phyloP scores from a whole-genome alignment of 345 rosid genomes.

The Triadica sebifera region DNA sequence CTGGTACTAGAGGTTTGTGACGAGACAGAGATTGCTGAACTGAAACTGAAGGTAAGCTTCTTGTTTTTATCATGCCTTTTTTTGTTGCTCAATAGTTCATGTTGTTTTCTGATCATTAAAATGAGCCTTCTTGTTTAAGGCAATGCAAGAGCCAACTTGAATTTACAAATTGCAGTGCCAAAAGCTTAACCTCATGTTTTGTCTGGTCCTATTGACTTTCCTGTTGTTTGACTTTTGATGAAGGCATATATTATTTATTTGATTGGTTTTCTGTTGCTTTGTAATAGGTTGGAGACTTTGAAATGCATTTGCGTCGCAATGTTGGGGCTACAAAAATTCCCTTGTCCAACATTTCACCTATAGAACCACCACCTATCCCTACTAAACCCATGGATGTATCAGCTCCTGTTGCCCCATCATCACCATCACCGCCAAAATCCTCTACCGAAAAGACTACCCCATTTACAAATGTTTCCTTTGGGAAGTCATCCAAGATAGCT shows the following conservation, averaged over 20 bases:
- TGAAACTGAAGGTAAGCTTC: slow-evolving; percentile 72
- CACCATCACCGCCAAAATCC: slow-evolving; percentile 48
- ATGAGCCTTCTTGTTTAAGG: background rate
- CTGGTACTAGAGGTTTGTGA: slow-evolving; percentile 87
- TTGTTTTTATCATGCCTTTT: slow-evolving; percentile 11
- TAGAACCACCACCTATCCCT: slow-evolving; percentile 77
- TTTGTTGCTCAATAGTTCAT: slow-evolving; percentile 3
- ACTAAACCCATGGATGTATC: slow-evolving; percentile 65
- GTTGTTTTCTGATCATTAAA: background rate
- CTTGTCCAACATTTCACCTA: slow-evolving; percentile 56
- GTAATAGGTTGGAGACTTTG: slow-evolving; percentile 77
- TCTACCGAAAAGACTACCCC: slow-evolving; percentile 57
- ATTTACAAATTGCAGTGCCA: background rate
- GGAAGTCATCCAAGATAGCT: slow-evolving; percentile 66
- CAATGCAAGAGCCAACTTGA: background rate
- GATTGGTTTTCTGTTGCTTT: slow-evolving; percentile 12
- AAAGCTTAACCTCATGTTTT: slow-evolving; percentile 8
- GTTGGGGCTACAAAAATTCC: slow-evolving; percentile 53
- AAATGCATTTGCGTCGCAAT: slow-evolving; percentile 84
- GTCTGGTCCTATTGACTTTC: background rate
- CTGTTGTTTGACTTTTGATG: background rate
- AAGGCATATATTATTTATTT: background rate
- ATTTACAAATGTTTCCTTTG: slow-evolving; percentile 53
- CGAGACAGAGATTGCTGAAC: slow-evolving; percentile 89
- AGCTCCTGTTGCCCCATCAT: slow-evolving; percentile 37